Base-by-base conservation (phyloP, 495 filamentous ascomycete genomes). In the Pyronema omphalodes region DNA sequence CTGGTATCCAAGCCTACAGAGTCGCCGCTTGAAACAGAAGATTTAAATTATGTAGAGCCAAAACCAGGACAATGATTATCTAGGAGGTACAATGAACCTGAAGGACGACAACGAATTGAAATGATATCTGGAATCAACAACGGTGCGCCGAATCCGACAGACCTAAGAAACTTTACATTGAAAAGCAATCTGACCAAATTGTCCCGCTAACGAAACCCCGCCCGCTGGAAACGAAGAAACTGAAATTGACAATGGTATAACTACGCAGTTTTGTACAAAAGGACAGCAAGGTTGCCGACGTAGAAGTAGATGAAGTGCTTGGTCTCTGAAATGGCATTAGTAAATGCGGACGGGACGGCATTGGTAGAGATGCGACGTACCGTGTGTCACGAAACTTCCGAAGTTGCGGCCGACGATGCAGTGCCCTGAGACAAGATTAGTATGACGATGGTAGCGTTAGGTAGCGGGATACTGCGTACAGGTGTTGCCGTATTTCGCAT, bases 221-320 rank as follows among this genome's bases (percentile, higher is more conserved):
- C 18, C 44, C 44, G n/a, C 17, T 47, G n/a, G 9, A 47, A 47
- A 47, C 12, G 44, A 9, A 47, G 23, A 9, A 50, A 50, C 18
- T 17, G 39, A 41, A 41, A 29, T 29, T 29, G 23, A 29, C 23
- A 29, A 29, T 41, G 39, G 39, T 41, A 23, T 14, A 23, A 14
- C 44, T 66, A 66, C 12, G 62, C 62, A 19, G 91, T 99, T 78
- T 99, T 99, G 79, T 96, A 99, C 52, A 99, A 80, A 43, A 99
- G 81, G 63, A 99, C 95, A 15, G 91, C 91, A 68, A 86, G 94
- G 74, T 95, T 91, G 47, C 91, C 91, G 56, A 96, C 84, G 71
- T 96, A 96, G 76, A 99, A 99, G 74, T 99, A 99, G 67, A 96
- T 95, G 73, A 99, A 99, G 70, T 99, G 91, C 71, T 94, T 94